These are phyloP conservation scores for Aspergillus luchuensis DNA, from an alignment of 2,329 filamentous ascomycete genomes.

Conservation along the genomic window DNA sequence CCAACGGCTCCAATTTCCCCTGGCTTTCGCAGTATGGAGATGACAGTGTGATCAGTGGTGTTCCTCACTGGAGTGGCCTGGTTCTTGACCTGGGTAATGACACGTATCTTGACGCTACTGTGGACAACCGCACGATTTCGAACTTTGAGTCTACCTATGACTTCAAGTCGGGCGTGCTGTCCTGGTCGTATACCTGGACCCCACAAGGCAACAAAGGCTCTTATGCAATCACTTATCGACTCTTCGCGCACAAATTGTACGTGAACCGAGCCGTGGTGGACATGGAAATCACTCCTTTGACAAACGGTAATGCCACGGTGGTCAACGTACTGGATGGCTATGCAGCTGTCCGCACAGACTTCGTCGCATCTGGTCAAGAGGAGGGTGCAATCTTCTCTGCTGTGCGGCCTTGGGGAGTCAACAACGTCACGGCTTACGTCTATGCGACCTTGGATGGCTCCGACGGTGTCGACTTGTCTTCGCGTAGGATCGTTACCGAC, in stretches of 20 bases:
- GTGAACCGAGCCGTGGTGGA: slow-evolving; percentile 64
- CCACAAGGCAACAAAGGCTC: slow-evolving; percentile 51
- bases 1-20: slow-evolving; percentile 64
- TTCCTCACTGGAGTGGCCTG: slow-evolving; percentile 68
- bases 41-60: slow-evolving; percentile 70
- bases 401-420: slow-evolving; percentile 64
- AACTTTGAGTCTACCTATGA: slow-evolving; percentile 64
- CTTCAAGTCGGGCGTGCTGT: slow-evolving; percentile 63
- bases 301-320: slow-evolving; percentile 58
- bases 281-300: slow-evolving; percentile 59
- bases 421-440: slow-evolving; percentile 64
- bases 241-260: slow-evolving; percentile 66
- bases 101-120: slow-evolving; percentile 61
- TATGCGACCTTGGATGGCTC: slow-evolving; percentile 49
- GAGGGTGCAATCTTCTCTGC: slow-evolving; percentile 63
- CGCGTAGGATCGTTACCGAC: slow-evolving; percentile 47
- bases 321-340: slow-evolving; percentile 69
- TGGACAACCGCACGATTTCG: slow-evolving; percentile 60
- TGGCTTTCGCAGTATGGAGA: slow-evolving; percentile 71
- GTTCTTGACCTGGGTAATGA: slow-evolving; percentile 58
- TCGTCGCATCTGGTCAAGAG: slow-evolving; percentile 59
- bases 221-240: slow-evolving; percentile 64
- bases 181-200: slow-evolving; percentile 68
- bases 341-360: slow-evolving; percentile 65
- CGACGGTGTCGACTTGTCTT: slow-evolving; percentile 45